Conservation (phyloP, 23 red algal genomes). For the Gracilaria gracilis region DNA sequence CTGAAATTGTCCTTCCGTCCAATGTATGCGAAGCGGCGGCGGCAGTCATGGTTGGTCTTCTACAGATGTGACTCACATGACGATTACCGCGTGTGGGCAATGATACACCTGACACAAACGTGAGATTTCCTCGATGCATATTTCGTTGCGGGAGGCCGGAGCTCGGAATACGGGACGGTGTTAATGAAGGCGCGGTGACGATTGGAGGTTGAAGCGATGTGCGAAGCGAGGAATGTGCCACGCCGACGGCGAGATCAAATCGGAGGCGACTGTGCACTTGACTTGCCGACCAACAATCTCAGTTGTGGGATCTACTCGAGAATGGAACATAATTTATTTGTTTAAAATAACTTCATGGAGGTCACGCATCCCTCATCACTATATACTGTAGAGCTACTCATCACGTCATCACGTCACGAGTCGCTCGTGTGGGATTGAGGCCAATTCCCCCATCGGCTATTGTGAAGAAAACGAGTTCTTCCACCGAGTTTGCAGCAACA, state of each 20-base stretch:
- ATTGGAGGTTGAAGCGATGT: background rate
- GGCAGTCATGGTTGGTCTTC: constrained; percentile 50
- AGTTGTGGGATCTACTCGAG: background rate
- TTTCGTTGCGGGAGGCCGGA: background rate
- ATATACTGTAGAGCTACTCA: no score
- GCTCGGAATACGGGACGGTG: background rate
- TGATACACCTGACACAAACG: background rate
- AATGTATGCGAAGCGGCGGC: constrained; percentile 59
- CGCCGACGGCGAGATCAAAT: constrained; percentile 49
- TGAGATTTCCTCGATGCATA: constrained; percentile 6
- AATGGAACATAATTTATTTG: background rate
- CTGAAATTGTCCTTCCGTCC: constrained; percentile 65
- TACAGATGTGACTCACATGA: background rate
- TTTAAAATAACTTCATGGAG: background rate
- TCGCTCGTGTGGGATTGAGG: no score
- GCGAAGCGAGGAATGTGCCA: background rate
- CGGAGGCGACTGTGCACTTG: background rate
- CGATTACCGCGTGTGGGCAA: constrained; percentile 1
- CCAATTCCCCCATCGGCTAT: no score
- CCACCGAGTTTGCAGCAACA: no score
- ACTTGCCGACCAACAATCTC: background rate
- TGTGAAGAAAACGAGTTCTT: no score
- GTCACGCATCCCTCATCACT: background rate
- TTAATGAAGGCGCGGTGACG: background rate
- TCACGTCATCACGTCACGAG: no score